Percentiles rank a stretch among this genome's conserved stretches.
Conservation (phyloP, 202 grass and related monocot species). For the Elaeis oleifera region DNA sequence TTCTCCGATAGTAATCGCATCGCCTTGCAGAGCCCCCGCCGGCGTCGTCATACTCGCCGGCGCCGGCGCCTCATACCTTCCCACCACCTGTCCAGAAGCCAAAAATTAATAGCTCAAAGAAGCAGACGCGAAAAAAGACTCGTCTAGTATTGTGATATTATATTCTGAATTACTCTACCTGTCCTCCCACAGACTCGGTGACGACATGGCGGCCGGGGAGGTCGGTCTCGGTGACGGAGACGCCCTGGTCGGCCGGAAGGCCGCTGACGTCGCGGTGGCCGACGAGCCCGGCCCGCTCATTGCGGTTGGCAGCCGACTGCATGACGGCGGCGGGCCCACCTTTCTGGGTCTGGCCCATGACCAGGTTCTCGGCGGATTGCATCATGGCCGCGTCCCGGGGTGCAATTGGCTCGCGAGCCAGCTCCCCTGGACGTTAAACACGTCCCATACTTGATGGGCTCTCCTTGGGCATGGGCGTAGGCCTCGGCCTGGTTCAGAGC, state of each 20-base stretch:
- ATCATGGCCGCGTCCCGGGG: constrained; percentile 39
- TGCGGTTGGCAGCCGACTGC: constrained; percentile 35
- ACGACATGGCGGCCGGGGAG: too few relatives aligned
- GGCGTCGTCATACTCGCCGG: neutral
- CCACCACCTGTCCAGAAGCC: constrained; percentile 9
- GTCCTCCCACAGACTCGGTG: too few relatives aligned
- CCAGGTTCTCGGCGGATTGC: constrained; percentile 30
- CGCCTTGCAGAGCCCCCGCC: neutral
- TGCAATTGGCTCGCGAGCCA: constrained; percentile 17
- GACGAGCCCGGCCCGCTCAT: constrained; percentile 22
- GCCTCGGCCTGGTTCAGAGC: too few relatives aligned
- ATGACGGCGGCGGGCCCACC: constrained; percentile 22
- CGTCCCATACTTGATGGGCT: constrained; percentile 37
- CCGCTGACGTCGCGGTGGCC: neutral
- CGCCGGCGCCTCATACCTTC: neutral
- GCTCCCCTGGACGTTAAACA: constrained; percentile 30
- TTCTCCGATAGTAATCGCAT: constrained; percentile 44
- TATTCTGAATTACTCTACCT: neutral
- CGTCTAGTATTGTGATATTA: too few relatives aligned
- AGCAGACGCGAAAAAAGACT: too few relatives aligned
- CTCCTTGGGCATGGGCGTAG: neutral
- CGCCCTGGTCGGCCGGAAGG: constrained; percentile 13
- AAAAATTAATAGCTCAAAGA: too few relatives aligned
- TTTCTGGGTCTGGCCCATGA: constrained; percentile 10
- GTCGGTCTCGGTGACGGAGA: constrained; percentile 11